Conservation (phyloP, 1,284 basidiomycete genomes). For the Sanghuangporus sanghuang region DNA sequence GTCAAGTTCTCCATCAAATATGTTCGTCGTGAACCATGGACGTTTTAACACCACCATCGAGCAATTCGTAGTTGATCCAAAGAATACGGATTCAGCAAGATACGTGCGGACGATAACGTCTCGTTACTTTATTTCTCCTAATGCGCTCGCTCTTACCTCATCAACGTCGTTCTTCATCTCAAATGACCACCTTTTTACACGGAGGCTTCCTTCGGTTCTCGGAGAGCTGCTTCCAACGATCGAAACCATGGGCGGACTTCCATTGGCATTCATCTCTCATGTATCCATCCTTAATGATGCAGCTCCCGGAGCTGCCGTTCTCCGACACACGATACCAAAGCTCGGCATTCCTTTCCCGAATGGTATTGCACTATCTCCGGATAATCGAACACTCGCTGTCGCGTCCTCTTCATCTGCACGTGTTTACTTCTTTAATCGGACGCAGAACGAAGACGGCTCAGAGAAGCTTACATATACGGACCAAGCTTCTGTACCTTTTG, state of each 20-base stretch:
- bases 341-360: constrained; percentile 60
- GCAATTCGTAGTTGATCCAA: constrained; percentile 51
- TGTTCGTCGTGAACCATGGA: constrained; percentile 65
- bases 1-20: constrained; percentile 40
- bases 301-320: constrained; percentile 24
- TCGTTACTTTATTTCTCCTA: constrained; percentile 54
- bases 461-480: constrained; percentile 31
- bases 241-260: constrained; percentile 53
- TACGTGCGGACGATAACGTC: constrained; percentile 55
- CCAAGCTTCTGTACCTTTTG: constrained; percentile 49
- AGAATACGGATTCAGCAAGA: constrained; percentile 34
- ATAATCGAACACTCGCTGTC: constrained; percentile 45
- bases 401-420: constrained; percentile 45
- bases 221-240: constrained; percentile 45
- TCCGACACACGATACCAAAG: constrained; percentile 35
- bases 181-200: constrained; percentile 66
- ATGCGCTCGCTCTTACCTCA: constrained; percentile 57
- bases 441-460: constrained; percentile 28
- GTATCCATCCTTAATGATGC: constrained; percentile 34
- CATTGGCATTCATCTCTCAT: constrained; percentile 54
- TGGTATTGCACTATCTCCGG: constrained; percentile 53
- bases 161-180: constrained; percentile 60
- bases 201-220: constrained; percentile 46
- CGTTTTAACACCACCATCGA: constrained; percentile 53
- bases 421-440: constrained; percentile 46